Evolutionary conservation across 2,329 filamentous ascomycete genomes (phyloP), one percentile per base, ranked within the genome.

Genomic region (Lachnellula cervina): DNA sequence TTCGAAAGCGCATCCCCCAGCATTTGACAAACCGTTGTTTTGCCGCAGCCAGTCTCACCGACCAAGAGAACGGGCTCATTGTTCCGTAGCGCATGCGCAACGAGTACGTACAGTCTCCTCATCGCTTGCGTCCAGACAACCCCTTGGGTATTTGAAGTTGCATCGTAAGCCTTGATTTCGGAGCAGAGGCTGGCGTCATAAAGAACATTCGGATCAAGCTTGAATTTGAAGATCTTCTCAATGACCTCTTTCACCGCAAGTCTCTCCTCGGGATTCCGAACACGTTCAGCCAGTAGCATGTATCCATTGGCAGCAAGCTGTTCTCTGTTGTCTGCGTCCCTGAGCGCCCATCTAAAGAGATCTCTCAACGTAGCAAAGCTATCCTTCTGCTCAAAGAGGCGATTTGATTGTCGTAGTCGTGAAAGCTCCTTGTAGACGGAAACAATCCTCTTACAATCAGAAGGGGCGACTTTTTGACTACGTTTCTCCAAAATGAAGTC

Each of bases 61-160:
- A 99, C 90, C 5, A 99, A 79, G 19, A 99, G 78, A 3, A 99
- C 90, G 0, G 94, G 94, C 70, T 99, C 94, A 59, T 95, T 91
- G 68, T 97, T 94, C 25, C 82, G 81, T 57, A 99, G 77, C 1
- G 94, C 94, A 64, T 89, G 82, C 5, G 87, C 84, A n/a, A 99
- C 90, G 13, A 99, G 78, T 6, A 95, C 84, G 68, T 93, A 97
- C 0, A 99, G 77, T 51, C 94, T 82, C 16, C 90, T 86, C 93
- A 99, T 99, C 0, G 93, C 91, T 61, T 85, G 84, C 0, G 94
- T 99, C 94, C 94, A 99, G 2, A 99, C 90, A 47, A 99, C 85
- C 1, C 80, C 81, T 57, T 86, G 82, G 2, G 72, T 69, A 60
- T 84, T 83, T 0, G 74, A 64, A 38, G 74, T 74, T 11, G 70